Percentiles rank a stretch among this genome's conserved stretches.
These are phyloP conservation scores for Pichia insulana DNA, from an alignment of 805 yeast genomes.

Conservation along the genomic window DNA sequence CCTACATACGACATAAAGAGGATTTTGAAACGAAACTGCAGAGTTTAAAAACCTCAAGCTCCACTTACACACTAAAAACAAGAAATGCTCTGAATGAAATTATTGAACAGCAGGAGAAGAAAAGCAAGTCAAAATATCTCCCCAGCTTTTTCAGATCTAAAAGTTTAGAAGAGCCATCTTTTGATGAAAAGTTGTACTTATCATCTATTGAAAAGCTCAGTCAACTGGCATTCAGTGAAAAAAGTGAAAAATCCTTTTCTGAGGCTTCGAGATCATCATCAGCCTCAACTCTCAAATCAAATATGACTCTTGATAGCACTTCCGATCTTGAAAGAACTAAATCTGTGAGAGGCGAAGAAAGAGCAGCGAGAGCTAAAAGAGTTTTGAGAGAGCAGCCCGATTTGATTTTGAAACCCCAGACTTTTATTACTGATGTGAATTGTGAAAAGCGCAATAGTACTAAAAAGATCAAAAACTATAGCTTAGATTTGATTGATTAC, in stretches of 20 bases:
- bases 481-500: constrained; percentile 20
- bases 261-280: background rate
- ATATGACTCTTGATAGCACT: constrained; percentile 16
- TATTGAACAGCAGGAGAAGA: constrained; percentile 34
- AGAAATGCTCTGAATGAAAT: constrained; percentile 31
- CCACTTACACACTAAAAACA: constrained; percentile 12
- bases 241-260: background rate
- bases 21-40: constrained; percentile 11
- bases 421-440: constrained; percentile 35
- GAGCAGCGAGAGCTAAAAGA: constrained; percentile 59
- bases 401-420: constrained; percentile 55
- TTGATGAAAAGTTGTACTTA: constrained; percentile 27
- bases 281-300: background rate
- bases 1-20: constrained; percentile 61
- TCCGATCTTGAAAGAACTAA: constrained; percentile 65
- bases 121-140: constrained; percentile 37
- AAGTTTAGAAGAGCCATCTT: constrained; percentile 21
- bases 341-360: constrained; percentile 59
- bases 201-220: constrained; percentile 13
- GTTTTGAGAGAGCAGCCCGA: constrained; percentile 53
- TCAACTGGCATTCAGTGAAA: constrained; percentile 1
- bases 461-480: constrained; percentile 3
- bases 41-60: constrained; percentile 11
- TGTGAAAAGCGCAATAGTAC: constrained; percentile 34
- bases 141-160: constrained; percentile 34